These are phyloP conservation scores for Isabelozyma heimii DNA, from an alignment of 805 yeast genomes.

Conservation along the genomic window DNA sequence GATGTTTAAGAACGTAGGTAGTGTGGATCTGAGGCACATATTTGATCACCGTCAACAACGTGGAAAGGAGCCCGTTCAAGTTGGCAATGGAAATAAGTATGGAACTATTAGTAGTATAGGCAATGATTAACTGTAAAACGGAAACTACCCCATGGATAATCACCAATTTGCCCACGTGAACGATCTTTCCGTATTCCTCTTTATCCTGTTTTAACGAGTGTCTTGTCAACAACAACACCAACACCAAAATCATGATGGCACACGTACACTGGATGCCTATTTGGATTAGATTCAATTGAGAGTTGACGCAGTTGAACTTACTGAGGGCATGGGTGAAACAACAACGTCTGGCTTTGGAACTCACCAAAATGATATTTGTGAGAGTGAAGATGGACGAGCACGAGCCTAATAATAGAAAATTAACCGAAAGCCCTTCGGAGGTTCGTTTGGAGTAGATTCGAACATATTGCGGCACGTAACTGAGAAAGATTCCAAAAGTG, in stretches of 20 bases:
- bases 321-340: conserved; percentile 45
- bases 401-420: conserved; percentile 67
- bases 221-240: conserved; percentile 50
- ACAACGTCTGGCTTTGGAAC: conserved; percentile 61
- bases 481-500: conserved; percentile 63
- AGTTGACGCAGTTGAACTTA: conserved; percentile 59
- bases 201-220: conserved; percentile 46
- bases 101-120: conserved; percentile 17
- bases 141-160: conserved; percentile 33
- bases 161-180: conserved; percentile 40
- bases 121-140: conserved; percentile 32
- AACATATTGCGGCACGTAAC: conserved; percentile 75
- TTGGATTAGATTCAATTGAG: conserved; percentile 65
- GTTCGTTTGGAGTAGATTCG: conserved; percentile 56
- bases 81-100: conserved; percentile 46
- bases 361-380: conserved; percentile 62
- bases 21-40: conserved; percentile 78
- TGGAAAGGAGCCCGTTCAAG: conserved; percentile 61
- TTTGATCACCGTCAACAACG: conserved; percentile 63
- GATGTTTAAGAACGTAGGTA: conserved; percentile 65
- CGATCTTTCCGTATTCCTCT: conserved; percentile 41
- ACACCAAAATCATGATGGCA: conserved; percentile 53
- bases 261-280: conserved; percentile 62
- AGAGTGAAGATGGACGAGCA: conserved; percentile 66
- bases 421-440: conserved; percentile 77